Base-by-base conservation (phyloP, 1,284 basidiomycete species). In the Ceratobasidium sp. region DNA sequence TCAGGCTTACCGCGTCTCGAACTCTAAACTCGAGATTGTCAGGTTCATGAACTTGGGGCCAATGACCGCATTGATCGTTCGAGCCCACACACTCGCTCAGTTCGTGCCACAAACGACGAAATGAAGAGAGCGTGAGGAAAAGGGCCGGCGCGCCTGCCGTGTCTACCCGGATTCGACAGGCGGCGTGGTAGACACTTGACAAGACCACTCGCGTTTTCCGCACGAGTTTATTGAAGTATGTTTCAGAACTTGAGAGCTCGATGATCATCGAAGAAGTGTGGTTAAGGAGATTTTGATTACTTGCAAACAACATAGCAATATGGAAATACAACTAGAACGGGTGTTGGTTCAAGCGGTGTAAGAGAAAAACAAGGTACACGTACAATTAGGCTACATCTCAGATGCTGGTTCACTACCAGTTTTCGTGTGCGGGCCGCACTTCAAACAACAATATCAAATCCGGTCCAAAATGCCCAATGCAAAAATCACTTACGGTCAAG, bases 401-500 rank as follows among this genome's bases (percentile, higher is more conserved):
- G n/a, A 50, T 23, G 6, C 18, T 18, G 5, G 26, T 50, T 50
- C n/a, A 18, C 81, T 76, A 84, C 84, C 83, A 84, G 73, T 78
- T 82, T 76, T 84, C 83, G 62, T 84, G 83, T 14, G 83, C 83
- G n/a, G 83, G 84, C 50, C 83, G 82, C 23, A 84, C 83, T 85
- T 44, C 75, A 63, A 50, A 64, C 35, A 38, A 38, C 13, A n/a
- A 58, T 77, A 0, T 78, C 55, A 14, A 55, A 9, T n/a, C 30
- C 30, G 63, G 58, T 52, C 28, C 6, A 13, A 7, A 61, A n/a
- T 6, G 52, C 13, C n/a, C 23, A 54, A 58, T 1, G 41, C 6
- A 46, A 50, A 30, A 41, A 52, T 0, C 23, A 79, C 87, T 82
- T 77, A 88, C 88, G 80, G 76, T 91, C 90, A 57, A 91, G 82